These are phyloP conservation scores for Metschnikowia lachancei DNA, from an alignment of 805 yeast species.

Conservation along the genomic window DNA sequence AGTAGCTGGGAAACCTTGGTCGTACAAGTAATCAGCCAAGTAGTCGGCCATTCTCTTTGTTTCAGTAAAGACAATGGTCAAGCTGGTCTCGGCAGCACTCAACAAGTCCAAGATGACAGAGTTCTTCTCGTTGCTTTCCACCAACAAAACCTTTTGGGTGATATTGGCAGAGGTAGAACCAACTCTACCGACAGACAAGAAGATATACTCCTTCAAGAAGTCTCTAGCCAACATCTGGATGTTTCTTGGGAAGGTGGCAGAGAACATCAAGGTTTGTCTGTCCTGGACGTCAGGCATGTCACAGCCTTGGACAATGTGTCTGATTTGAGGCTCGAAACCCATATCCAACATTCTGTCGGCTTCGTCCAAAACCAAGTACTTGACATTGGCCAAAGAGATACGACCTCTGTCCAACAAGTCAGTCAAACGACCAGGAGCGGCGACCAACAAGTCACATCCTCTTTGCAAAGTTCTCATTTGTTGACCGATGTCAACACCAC, in stretches of 20 bases:
- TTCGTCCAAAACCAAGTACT: conserved; percentile 93
- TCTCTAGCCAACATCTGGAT: conserved; percentile 97
- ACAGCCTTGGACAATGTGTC: conserved; percentile 95
- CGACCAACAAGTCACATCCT: conserved; percentile 95
- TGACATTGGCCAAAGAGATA: conserved; percentile 84
- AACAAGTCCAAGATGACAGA: conserved; percentile 83
- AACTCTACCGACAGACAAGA: conserved; percentile 97
- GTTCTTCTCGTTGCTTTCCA: conserved; percentile 91
- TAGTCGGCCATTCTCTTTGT: conserved; percentile 98
- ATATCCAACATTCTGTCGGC: conserved; percentile 99
- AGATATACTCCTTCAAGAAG: conserved; percentile 92
- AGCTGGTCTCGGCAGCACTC: conserved; percentile 72
- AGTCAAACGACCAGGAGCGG: conserved; percentile 98
- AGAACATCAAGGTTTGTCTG: conserved; percentile 97
- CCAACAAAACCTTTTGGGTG: conserved; percentile 88
- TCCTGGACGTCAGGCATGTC: conserved; percentile 91
- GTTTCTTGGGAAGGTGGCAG: conserved; percentile 98
- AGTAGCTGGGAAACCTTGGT: conserved; percentile 91
- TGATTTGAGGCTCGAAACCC: conserved; percentile 99
- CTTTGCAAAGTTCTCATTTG: conserved; percentile 86
- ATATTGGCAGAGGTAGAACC: conserved; percentile 99
- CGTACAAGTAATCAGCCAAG: conserved; percentile 85
- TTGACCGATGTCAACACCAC: conserved; percentile 92
- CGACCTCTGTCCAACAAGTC: conserved; percentile 94
- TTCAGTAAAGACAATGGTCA: conserved; percentile 94